These are phyloP conservation scores for Delonix regia DNA, from an alignment of 306 rosid genomes.

Conservation along the genomic window DNA sequence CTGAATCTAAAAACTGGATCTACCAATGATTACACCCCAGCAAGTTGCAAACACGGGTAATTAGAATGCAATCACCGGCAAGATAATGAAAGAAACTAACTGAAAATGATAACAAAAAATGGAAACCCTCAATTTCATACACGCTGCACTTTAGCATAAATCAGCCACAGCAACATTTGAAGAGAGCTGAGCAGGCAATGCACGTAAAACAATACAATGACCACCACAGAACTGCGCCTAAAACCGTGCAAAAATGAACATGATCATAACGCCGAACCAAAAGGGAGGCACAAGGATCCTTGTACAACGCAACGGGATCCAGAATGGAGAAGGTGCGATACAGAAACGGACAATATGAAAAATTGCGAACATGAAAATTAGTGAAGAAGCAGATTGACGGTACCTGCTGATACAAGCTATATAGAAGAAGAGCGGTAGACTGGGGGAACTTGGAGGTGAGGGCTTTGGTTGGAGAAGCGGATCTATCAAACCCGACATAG, in stretches of 20 bases:
- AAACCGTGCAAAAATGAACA: background rate
- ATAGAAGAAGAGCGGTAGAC: constrained; percentile 83
- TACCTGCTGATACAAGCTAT: constrained; percentile 87
- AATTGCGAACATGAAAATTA: too few species aligned
- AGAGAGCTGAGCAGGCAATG: background rate
- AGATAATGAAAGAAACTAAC: background rate
- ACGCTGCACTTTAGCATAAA: background rate
- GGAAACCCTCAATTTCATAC: background rate
- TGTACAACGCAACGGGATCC: too few species aligned
- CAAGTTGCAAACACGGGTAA: background rate
- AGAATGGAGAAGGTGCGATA: background rate
- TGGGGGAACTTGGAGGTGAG: constrained; percentile 80
- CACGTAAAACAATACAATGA: too few species aligned
- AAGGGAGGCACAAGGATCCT: too few species aligned
- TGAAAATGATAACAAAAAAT: background rate
- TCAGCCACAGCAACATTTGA: background rate
- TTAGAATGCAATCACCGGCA: constrained; percentile 23
- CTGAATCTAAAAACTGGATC: constrained; percentile 52
- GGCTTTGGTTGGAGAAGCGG: constrained; percentile 78
- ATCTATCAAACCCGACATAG: constrained; percentile 86
- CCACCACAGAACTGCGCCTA: background rate
- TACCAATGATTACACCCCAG: constrained; percentile 30
- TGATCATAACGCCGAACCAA: background rate
- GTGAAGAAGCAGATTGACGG: too few species aligned
- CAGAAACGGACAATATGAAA: background rate